Percentiles rank a stretch among this genome's conserved stretches.
Evolutionary conservation across 2,329 filamentous ascomycete species (phyloP).

Genomic region (Botrytis byssoidea): DNA sequence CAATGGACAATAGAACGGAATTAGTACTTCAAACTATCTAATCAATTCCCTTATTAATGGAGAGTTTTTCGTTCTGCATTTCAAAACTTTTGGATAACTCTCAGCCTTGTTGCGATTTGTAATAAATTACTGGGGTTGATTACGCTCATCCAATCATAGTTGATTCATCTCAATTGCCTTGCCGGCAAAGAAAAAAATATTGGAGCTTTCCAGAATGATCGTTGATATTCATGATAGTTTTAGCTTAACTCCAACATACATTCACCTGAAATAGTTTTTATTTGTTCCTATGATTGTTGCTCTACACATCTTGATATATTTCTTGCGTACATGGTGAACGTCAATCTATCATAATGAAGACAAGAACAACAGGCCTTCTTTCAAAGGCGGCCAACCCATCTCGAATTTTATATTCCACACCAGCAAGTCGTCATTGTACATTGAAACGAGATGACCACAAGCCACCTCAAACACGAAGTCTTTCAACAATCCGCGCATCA

Average conservation of each 20-base stretch:
- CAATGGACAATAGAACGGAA: not conserved
- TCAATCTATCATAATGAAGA: constrained; percentile 34
- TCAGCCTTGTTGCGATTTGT: constrained; percentile 19
- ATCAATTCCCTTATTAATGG: not conserved
- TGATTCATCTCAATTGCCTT: constrained; percentile 5
- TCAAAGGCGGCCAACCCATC: constrained; percentile 36
- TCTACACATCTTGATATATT: not conserved
- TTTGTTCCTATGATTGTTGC: not conserved
- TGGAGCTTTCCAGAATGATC: constrained; percentile 24
- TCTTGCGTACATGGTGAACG: not conserved
- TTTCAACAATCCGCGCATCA: constrained; percentile 10
- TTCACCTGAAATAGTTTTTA: constrained; percentile 7
- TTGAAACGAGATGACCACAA: constrained; percentile 26
- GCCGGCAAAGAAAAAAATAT: constrained; percentile 18
- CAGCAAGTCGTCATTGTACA: constrained; percentile 29
- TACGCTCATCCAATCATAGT: constrained; percentile 15
- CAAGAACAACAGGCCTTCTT: constrained; percentile 36
- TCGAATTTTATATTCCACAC: constrained; percentile 34
- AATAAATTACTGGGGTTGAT: not conserved
- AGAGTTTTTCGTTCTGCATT: not conserved
- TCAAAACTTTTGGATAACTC: not conserved
- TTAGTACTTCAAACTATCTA: not conserved
- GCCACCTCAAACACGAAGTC: constrained; percentile 27
- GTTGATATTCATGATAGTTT: constrained; percentile 12
- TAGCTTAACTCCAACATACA: constrained; percentile 10